phyloP scores from a whole-genome alignment of 495 filamentous ascomycete genomes.

The Penicillium pulvis region DNA sequence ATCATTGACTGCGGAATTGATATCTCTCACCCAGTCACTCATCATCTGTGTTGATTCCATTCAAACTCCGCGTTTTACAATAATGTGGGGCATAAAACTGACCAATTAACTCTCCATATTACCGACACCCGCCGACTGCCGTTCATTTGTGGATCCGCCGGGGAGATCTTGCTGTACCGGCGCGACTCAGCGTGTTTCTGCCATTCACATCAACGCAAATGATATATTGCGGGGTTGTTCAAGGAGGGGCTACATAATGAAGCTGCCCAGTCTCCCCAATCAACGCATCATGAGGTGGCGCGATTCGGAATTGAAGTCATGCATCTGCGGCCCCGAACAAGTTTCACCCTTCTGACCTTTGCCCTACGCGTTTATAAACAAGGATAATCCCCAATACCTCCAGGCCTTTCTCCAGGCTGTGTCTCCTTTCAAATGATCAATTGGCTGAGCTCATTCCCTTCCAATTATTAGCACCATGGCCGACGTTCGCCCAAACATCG shows the following conservation, averaged over 20 bases:
- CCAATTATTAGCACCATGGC: neutral
- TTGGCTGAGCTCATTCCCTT: neutral
- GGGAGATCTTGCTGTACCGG: neutral
- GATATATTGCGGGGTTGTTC: neutral
- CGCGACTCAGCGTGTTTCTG: neutral
- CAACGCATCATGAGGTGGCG: neutral
- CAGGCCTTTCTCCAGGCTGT: neutral
- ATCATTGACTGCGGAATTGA: too few species aligned
- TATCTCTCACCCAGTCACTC: too few species aligned
- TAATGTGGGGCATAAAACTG: neutral
- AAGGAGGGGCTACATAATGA: neutral
- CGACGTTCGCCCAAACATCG: slow-evolving; percentile 36
- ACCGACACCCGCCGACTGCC: neutral
- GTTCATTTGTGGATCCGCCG: neutral
- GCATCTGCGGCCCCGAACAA: neutral
- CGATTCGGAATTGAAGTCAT: neutral
- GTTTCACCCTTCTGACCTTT: neutral
- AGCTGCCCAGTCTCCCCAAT: neutral
- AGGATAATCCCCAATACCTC: neutral
- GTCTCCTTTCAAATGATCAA: neutral
- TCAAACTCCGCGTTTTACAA: too few species aligned
- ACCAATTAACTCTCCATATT: neutral
- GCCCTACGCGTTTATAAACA: neutral
- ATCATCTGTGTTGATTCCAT: too few species aligned
- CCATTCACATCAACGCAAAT: neutral